Evolutionary conservation across 2,329 filamentous ascomycete species (phyloP), one percentile per base, ranked within the genome.

Genomic region (Lachnellula occidentalis): DNA sequence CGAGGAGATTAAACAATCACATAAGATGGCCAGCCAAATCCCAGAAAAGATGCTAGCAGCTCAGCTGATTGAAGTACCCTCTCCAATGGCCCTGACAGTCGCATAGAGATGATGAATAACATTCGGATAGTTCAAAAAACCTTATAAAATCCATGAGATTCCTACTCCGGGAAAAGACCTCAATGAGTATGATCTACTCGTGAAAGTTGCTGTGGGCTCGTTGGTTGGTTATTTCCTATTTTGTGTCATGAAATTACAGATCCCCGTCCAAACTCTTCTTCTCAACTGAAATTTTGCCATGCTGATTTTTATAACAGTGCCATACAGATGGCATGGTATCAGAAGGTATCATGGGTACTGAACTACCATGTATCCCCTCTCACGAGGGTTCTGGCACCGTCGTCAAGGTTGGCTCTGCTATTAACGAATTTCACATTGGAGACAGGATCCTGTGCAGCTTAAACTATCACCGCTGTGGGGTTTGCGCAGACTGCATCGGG

Each of bases 241-340:
- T 11, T 11, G 27, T 9, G 27, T 3, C 27, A 9, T 12, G 27
- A 31, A 12, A 4, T 12, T 4, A 31, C 9, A 31, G 27, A 31
- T 31, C 9, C 2, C 9, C 9, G 12, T 31, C 9, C 4, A 12
- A 12, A 17, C 36, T 50, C 9, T 19, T 51, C 82, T 79, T 1
- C 82, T 79, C 1, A 31, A 11, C 4, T 31, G 9, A 31, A 31
- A 1, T 31, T 11, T 31, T 11, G 9, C 27, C 27, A 31, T 11
- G 27, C 27, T 31, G 9, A 31, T 31, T 31, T 4, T 31, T 31
- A 12, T 3, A 31, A 11, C 12, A 31, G 27, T 85, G 82, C 70
- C 82, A 86, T 70, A 85, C 82, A 1, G 82, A 85, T 69, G 67
- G 68, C 57, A 81, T 84, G 77, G 79, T 83, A 4, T 61, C 64